Evolutionary conservation across 1,139 yeast genomes (phyloP), one percentile per base, ranked within the genome.

Genomic region (Kluyveromyces sp.): DNA sequence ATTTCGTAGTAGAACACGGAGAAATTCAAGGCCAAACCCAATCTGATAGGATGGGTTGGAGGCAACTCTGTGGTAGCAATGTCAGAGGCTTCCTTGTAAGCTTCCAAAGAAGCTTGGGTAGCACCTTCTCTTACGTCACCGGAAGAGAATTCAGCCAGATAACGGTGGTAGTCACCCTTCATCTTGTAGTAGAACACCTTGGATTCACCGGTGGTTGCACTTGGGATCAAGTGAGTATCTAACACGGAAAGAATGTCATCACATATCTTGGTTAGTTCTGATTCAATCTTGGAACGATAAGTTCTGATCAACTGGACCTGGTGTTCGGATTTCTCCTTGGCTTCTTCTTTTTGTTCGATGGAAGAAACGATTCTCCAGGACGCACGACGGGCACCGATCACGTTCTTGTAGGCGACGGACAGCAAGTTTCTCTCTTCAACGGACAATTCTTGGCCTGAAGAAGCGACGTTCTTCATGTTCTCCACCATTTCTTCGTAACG

Each of bases 111-210:
- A 57, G 83, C 77, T 61, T 85, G 92, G 45, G 97, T 94, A 52
- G 96, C 94, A 54, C 77, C 88, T 67, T 87, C 86, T 66, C 96
- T 85, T 73, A 85, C 84, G 58, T 87, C 96, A 55, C 87, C 80
- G 56, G 80, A 75, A 52, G 96, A 94, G 64, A 92, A 92, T 73
- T 92, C 98, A 52, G 97, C 97, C 71, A 92, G 78, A 71, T 92
- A 92, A 74, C 98, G 95, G 77, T 89, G 95, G 77, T 92, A 92
- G 70, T 92, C 98, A 74, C 97, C 98, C 77, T 92, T 89, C 97
- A 92, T 92, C 80, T 92, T 92, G 75, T 86, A 88, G 78, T 92
- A 92, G 71, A 92, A 92, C 49, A 92, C 97, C 77, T 89, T 88
- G 42, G 96, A 87, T 72, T 92, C 98, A 61, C 96, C 97, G 51